Evolutionary conservation across 345 rosid species (phyloP).

Genomic region (Eucalyptus curtisii): DNA sequence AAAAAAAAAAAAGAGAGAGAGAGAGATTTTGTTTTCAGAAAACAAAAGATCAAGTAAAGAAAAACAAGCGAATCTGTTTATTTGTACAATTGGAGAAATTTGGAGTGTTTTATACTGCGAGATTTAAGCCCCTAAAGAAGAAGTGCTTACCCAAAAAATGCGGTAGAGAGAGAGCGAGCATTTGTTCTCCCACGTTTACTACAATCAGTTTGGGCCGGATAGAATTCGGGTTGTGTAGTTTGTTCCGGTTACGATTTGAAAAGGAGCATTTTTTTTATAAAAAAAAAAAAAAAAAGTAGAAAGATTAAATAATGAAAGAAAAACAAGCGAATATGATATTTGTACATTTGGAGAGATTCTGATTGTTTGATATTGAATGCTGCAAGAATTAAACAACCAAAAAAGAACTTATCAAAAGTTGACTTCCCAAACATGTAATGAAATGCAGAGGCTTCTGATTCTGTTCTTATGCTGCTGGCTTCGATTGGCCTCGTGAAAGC

Average conservation of each 20-base stretch:
- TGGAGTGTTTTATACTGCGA: background rate
- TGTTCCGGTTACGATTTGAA: background rate
- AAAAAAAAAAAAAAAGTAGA: no score
- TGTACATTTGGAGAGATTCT: background rate
- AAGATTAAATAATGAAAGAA: background rate
- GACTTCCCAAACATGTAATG: background rate
- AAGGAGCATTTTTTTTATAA: no score
- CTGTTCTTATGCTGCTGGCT: background rate
- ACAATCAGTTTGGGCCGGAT: background rate
- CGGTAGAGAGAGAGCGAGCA: no score
- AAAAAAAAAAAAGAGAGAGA: accelerated
- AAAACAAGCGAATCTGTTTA: background rate
- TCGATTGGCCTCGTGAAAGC: background rate
- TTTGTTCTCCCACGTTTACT: background rate
- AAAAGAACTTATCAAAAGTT: background rate
- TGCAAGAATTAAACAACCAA: background rate
- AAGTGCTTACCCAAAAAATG: background rate
- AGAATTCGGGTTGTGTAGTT: background rate
- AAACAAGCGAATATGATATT: background rate
- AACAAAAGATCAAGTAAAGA: background rate
- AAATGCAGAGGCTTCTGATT: background rate
- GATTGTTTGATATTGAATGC: background rate
- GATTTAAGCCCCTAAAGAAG: background rate
- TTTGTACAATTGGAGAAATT: background rate
- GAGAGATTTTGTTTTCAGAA: no score